Evolutionary conservation across 2,329 filamentous ascomycete species (phyloP).

Genomic region (Cladosporium sp.): DNA sequence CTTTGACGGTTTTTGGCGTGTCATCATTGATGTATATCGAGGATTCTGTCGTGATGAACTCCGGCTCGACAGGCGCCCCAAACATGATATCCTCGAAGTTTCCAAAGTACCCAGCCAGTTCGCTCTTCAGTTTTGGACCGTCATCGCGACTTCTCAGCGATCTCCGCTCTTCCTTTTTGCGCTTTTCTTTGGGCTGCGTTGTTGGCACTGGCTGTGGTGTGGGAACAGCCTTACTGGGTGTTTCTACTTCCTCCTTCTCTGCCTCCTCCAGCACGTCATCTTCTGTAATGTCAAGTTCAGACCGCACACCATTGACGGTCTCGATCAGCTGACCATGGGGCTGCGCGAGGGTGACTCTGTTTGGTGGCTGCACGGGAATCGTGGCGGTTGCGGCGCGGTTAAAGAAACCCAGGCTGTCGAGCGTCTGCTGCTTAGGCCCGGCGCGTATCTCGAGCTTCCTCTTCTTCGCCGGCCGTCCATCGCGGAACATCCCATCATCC

Average conservation of each 20-base stretch:
- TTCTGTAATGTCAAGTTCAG: conserved; percentile 29
- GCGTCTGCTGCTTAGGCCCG: conserved; percentile 20
- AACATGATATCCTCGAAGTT: conserved; percentile 94
- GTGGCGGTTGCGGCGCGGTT: conserved; percentile 14
- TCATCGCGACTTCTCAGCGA: conserved; percentile 82
- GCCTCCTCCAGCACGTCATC: conserved; percentile 26
- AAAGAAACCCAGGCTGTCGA: conserved; percentile 21
- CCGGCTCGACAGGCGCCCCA: conserved; percentile 69
- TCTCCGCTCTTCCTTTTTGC: conserved; percentile 55
- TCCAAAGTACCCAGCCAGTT: conserved; percentile 83
- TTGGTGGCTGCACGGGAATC: conserved; percentile 33
- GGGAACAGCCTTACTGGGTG: conserved; percentile 5
- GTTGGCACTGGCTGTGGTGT: conserved; percentile 22
- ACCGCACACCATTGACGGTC: conserved; percentile 41
- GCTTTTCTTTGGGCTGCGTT: conserved; percentile 17
- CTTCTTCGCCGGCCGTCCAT: conserved; percentile 25
- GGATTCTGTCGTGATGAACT: conserved; percentile 46
- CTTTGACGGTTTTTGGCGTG: conserved; percentile 11
- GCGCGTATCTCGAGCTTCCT: conserved; percentile 25
- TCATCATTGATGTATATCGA: conserved; percentile 30
- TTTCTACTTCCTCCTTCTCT: not conserved
- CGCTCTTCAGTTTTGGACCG: conserved; percentile 81
- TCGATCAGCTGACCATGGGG: conserved; percentile 40
- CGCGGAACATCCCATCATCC: conserved; percentile 16
- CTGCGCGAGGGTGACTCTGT: conserved; percentile 39